Percentiles rank a stretch among this genome's conserved stretches.
phyloP scores from a whole-genome alignment of 441 rosid species.

The Macaranga tanarius region DNA sequence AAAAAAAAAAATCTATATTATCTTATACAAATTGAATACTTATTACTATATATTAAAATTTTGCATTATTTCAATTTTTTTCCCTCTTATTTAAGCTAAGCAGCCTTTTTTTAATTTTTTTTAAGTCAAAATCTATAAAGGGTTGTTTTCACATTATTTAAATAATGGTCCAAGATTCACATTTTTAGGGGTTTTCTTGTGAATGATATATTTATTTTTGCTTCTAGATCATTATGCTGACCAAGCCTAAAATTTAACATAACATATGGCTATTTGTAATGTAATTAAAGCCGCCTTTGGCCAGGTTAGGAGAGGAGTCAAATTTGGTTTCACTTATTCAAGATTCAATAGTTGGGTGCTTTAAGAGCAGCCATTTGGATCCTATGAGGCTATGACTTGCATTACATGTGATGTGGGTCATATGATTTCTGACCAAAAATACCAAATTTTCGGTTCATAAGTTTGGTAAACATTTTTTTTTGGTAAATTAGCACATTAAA shows the following conservation, averaged over 20 bases:
- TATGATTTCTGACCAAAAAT: neutral
- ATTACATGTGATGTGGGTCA: neutral
- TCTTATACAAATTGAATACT: neutral
- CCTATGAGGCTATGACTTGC: too few species aligned
- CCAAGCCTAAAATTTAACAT: neutral
- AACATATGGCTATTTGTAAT: neutral
- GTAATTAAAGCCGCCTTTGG: conserved; percentile 18
- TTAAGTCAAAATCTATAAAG: conserved; percentile 6
- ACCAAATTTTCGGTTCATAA: too few species aligned
- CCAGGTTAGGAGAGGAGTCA: conserved; percentile 13
- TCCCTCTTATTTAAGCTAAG: conserved; percentile 11
- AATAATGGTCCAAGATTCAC: conserved; percentile 2
- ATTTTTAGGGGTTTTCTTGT: conserved; percentile 7
- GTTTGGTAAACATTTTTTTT: too few species aligned
- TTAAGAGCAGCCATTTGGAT: neutral
- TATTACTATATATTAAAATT: neutral
- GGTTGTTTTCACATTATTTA: conserved; percentile 7
- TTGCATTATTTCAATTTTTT: neutral
- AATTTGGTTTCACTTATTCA: neutral
- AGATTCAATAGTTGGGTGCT: neutral
- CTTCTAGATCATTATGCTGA: neutral
- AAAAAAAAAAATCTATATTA: neutral
- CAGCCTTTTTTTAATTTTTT: conserved; percentile 2
- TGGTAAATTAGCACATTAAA: too few species aligned
- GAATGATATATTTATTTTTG: neutral